phyloP scores from a whole-genome alignment of 495 filamentous ascomycete genomes.

The Aspergillus sclerotioniger region DNA sequence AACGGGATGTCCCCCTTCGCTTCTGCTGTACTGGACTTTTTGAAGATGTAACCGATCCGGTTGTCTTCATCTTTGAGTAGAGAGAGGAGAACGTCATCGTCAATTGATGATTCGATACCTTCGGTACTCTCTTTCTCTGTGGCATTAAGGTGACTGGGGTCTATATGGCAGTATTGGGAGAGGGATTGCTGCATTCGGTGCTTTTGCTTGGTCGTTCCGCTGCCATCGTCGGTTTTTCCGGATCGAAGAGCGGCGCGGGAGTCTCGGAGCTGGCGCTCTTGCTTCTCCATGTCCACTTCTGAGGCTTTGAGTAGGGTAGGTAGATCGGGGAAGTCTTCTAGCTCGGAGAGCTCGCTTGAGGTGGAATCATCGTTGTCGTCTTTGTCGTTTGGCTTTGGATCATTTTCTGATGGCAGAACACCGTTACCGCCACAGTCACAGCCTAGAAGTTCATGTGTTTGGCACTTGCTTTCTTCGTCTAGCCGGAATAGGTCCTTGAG shows the following conservation, averaged over 20 bases:
- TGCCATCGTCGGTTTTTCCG: conserved; percentile 2
- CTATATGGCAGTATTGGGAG: conserved; percentile 67
- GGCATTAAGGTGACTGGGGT: conserved; percentile 46
- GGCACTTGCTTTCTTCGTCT: conserved; percentile 51
- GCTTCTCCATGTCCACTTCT: conserved; percentile 59
- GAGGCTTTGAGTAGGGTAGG: conserved; percentile 54
- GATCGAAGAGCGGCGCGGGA: neutral
- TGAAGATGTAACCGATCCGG: conserved; percentile 64
- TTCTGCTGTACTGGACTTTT: conserved; percentile 49
- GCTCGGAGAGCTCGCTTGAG: conserved; percentile 20
- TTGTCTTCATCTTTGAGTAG: conserved; percentile 61
- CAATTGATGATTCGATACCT: conserved; percentile 40
- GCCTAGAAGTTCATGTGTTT: conserved; percentile 70
- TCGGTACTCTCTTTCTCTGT: conserved; percentile 18
- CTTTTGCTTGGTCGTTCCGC: conserved; percentile 26
- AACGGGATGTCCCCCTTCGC: conserved; percentile 15
- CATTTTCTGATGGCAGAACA: neutral
- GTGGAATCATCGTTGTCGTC: neutral
- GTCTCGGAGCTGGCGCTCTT: conserved; percentile 37
- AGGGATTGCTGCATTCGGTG: conserved; percentile 56
- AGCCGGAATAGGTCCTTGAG: conserved; percentile 70
- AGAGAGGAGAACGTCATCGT: conserved; percentile 61
- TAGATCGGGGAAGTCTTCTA: conserved; percentile 41
- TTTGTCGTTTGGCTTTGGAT: neutral
- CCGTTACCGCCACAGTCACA: conserved; percentile 67